A percentile compares a stretch with the other conserved stretches of the same genome.
Conservation (phyloP, 768 basidiomycete genomes). For the Paxillus rubicundulus region DNA sequence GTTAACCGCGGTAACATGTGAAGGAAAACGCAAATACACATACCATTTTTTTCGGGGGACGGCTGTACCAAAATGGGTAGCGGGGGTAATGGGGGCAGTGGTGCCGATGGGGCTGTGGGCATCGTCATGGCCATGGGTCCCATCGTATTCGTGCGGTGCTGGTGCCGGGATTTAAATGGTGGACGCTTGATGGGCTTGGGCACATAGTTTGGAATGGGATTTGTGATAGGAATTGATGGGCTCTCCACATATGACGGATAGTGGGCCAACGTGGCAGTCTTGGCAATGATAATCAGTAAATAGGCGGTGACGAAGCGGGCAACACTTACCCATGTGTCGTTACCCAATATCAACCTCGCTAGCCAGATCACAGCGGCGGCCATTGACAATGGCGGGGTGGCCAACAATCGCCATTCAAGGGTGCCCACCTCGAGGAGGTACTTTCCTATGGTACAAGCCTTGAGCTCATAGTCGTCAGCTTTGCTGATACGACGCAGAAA, state of each 20-base stretch:
- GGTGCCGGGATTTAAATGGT: no score
- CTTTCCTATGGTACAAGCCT: conserved; percentile 84
- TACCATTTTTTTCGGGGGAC: no score
- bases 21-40: no score
- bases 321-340: conserved; percentile 78
- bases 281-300: conserved; percentile 13
- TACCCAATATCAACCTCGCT: conserved; percentile 71
- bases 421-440: conserved; percentile 86
- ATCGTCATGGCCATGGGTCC: no score
- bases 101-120: no score
- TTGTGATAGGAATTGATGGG: conserved; percentile 75
- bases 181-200: conserved; percentile 69
- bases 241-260: conserved; percentile 84
- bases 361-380: conserved; percentile 88
- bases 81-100: no score
- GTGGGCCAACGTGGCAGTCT: conserved; percentile 85
- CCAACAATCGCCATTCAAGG: conserved; percentile 77
- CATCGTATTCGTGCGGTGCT: no score
- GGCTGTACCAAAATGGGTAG: no score
- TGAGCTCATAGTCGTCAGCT: conserved; percentile 87
- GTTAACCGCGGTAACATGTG: no score
- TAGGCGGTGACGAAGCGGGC: neutral
- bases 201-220: conserved; percentile 85
- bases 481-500: conserved; percentile 89
- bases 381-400: conserved; percentile 69